Evolutionary conservation across 164 flowering plant species (phyloP), one percentile per base, ranked within the genome.

Genomic region (Saururus chinensis): DNA sequence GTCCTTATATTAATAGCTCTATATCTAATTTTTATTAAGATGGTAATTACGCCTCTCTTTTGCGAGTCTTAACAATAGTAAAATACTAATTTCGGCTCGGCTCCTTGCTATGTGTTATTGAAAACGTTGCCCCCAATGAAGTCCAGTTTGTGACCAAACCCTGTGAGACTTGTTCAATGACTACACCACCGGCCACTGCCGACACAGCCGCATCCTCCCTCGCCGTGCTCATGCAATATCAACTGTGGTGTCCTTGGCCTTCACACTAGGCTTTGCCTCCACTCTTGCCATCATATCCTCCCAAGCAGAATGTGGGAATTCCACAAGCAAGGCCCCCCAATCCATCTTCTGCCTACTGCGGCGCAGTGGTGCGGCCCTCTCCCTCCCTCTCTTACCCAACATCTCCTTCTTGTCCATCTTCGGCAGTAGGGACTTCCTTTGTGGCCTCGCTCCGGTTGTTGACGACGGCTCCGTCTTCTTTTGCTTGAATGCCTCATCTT

Each of bases 221-320:
- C 55, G 17, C 30, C 26, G n/a, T 23, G 40, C 22, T 61, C 55
- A 9, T 37, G 42, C 25, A 30, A 10, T 30, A 45, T 17, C 37
- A 42, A 3, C 30, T 20, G 4, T 42, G 11, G 11, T 56, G 25
- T 9, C 45, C 53, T 26, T 13, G 40, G 60, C 35, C 25, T 42
- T 64, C 48, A 80, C 79, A 24, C 64, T 88, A 51, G 93, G 97
- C 63, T 76, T 88, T 48, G 82, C 78, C 61, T 63, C 82, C 26
- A 86, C 96, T 6, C 10, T 84, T 49, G 88, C 96, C 55, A 69
- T 81, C 68, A 63, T 35, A 68, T 80, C 70, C 67, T 82, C 85
- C 65, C 59, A 65, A 62, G 80, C 92, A 19, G 81, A 89, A 54
- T 92, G 98, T 74, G 89, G 89, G 63, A 68, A 91, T 56, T 67